Base-by-base conservation (phyloP, 2,329 filamentous ascomycete genomes). In the Ceratocystiopsis minuta region DNA sequence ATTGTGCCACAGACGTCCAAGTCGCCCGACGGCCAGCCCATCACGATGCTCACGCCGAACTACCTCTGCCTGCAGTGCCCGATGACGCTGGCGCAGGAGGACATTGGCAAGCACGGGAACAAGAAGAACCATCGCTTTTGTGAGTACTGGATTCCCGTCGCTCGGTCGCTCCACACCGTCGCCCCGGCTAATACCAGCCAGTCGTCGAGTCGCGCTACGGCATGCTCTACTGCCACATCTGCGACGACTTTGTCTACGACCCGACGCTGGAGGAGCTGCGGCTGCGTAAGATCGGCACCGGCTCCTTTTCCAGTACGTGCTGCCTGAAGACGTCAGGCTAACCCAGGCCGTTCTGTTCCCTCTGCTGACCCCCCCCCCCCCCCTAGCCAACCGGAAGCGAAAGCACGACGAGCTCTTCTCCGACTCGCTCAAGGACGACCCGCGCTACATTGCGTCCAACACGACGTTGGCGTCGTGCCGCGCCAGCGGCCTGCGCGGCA, bases 401-500 rank as follows among this genome's bases (percentile, higher is more conserved):
- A 86, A 85, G 54, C 72, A 76, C 48, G 78, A 83, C 51, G 80
- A 86, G 49, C 65, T 80, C 28, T 74, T 79, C 53, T 66, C 52
- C 20, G 76, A 79, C 46, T 62, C 71, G 14, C 60, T 69, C 24
- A 76, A 75, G 50, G 80, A 87, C 45, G 81, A 88, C 48, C 75
- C 84, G 44, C 68, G 75, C 43, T 86, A 83, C 52, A 79, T 94
- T 48, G 71, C 76, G 35, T 68, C 68, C 46, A 92, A 95, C 55
- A 87, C 86, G 13, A 78, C 72, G 24, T 72, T 77, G 44, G 78
- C 83, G 7, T 48, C 48, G 43, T 50, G 56, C 55, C 77, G 83
- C 43, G 86, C 85, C 16, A 86, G 80, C 50, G 88, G 90, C 11
- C 73, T 95, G 34, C 77, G 90, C 33, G 88, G 88, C 31, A 80